Conservation (phyloP, 495 filamentous ascomycete species). For the Penicillium fimorum region DNA sequence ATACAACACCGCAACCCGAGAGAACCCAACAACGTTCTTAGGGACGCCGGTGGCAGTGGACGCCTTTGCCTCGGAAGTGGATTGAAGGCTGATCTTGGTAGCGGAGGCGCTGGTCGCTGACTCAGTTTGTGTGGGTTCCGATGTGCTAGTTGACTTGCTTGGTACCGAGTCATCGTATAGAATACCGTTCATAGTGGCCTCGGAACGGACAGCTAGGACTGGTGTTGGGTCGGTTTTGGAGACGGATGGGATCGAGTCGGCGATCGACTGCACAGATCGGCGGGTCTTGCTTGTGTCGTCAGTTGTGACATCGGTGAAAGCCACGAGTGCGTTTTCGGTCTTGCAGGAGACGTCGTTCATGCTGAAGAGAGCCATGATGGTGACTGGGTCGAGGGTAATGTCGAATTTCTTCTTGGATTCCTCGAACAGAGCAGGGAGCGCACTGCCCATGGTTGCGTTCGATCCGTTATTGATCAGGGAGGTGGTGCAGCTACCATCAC, state of each 20-base stretch:
- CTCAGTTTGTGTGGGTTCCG: neutral
- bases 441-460: conserved; percentile 77
- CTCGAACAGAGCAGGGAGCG: conserved; percentile 69
- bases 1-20: conserved; percentile 48
- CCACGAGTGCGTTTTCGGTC: conserved; percentile 80
- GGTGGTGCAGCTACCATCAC: conserved; percentile 69
- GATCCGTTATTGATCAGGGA: conserved; percentile 53
- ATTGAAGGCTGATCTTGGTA: conserved; percentile 4
- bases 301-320: conserved; percentile 59
- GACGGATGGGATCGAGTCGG: conserved; percentile 15
- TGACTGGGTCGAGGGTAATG: conserved; percentile 64
- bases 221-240: conserved; percentile 17
- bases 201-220: conserved; percentile 31
- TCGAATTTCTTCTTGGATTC: conserved; percentile 67
- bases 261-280: conserved; percentile 18
- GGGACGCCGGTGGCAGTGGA: conserved; percentile 24
- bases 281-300: conserved; percentile 26
- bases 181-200: conserved; percentile 46
- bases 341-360: conserved; percentile 70
- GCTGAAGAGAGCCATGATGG: conserved; percentile 75
- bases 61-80: conserved; percentile 10
- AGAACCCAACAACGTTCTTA: conserved; percentile 39
- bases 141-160: conserved; percentile 6
- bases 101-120: conserved; percentile 13
- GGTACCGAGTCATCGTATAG: conserved; percentile 32